phyloP scores from a whole-genome alignment of 2,329 filamentous ascomycete genomes.

The Cryphonectria radicalis region DNA sequence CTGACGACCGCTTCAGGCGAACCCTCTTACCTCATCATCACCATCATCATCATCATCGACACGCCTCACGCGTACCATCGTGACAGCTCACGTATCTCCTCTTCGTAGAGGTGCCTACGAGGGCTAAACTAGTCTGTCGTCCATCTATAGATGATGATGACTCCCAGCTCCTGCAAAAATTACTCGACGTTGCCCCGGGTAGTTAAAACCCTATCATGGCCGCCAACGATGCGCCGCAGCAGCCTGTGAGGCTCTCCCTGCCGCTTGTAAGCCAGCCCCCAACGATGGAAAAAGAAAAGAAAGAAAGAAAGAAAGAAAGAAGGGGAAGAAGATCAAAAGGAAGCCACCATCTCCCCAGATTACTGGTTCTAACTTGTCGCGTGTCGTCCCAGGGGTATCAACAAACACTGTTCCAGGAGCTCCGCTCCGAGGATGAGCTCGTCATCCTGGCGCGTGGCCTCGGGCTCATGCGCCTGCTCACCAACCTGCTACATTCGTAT shows the following conservation, averaged over 20 bases:
- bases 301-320: too few species aligned
- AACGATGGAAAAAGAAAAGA: not conserved
- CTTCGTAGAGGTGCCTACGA: not conserved
- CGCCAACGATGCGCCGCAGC: conserved; percentile 49
- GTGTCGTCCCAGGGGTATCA: conserved; percentile 72
- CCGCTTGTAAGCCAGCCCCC: conserved; percentile 60
- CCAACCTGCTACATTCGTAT: conserved; percentile 96
- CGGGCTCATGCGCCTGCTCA: conserved; percentile 87
- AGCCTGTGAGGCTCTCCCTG: conserved; percentile 80
- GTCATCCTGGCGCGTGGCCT: conserved; percentile 90
- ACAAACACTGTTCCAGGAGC: conserved; percentile 90
- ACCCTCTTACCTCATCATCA: not conserved
- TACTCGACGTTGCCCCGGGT: conserved; percentile 11
- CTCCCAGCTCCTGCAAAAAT: not conserved
- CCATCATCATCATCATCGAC: not conserved
- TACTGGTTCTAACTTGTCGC: conserved; percentile 4
- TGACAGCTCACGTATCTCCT: not conserved
- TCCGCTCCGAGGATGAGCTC: conserved; percentile 89
- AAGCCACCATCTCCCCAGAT: not conserved
- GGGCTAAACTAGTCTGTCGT: not conserved
- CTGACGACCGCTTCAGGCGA: not conserved
- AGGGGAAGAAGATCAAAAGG: too few species aligned
- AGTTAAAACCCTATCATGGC: conserved; percentile 27
- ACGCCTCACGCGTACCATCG: too few species aligned
- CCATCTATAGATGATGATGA: conserved; percentile 26